Conservation (phyloP, 208 protist species). For the Phytomonas francai region DNA sequence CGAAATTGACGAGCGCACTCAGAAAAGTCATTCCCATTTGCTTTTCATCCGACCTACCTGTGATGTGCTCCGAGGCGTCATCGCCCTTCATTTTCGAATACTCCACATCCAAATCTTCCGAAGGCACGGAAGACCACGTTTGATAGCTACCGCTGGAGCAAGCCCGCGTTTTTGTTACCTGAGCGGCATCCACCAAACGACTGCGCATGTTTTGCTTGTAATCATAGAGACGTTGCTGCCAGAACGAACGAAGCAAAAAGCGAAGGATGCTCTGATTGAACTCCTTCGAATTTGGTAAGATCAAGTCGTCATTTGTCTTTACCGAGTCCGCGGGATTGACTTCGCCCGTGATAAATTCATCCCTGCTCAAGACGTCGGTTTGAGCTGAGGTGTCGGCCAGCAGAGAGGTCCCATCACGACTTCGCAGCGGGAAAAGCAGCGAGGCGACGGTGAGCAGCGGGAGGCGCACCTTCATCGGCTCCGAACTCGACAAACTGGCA, state of each 20-base stretch:
- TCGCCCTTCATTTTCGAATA: too few relatives aligned
- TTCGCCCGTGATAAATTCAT: not conserved
- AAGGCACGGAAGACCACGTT: too few relatives aligned
- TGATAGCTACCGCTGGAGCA: too few relatives aligned
- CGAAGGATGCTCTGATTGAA: constrained; percentile 65
- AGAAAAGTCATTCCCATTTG: constrained; percentile 2
- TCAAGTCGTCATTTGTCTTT: constrained; percentile 3
- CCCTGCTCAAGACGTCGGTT: not conserved
- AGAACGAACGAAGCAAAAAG: constrained; percentile 67
- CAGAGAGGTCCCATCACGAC: constrained; percentile 10
- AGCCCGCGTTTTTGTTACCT: too few relatives aligned
- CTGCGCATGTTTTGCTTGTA: constrained; percentile 41
- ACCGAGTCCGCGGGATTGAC: not conserved
- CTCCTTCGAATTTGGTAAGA: constrained; percentile 6
- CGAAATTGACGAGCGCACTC: constrained; percentile 13
- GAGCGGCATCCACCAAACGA: too few relatives aligned
- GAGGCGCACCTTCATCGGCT: constrained; percentile 31
- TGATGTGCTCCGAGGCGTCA: too few relatives aligned
- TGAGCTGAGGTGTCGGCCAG: not conserved
- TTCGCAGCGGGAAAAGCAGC: constrained; percentile 47
- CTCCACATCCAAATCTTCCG: too few relatives aligned
- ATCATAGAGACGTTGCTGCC: constrained; percentile 44
- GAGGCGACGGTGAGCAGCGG: constrained; percentile 71
- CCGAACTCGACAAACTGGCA: constrained; percentile 1
- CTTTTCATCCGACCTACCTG: not conserved